Base-by-base conservation (phyloP, 2,329 filamentous ascomycete genomes). In the Fusarium sp. region DNA sequence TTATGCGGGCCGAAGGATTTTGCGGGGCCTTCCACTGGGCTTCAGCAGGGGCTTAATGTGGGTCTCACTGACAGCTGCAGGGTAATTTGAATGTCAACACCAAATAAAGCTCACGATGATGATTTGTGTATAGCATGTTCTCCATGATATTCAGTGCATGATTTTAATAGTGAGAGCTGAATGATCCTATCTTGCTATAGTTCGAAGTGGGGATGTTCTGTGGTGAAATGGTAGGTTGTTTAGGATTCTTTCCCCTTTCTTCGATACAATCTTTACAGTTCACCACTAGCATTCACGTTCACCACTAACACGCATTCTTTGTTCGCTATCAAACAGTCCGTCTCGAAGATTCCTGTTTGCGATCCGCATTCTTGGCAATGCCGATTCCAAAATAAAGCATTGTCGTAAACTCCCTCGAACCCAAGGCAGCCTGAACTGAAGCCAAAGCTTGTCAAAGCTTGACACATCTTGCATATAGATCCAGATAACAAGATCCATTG, bases 1-100 rank as follows among this genome's bases (percentile, higher is more conserved):
- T 47, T 29, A 20, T 47, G 60, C 59, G 65, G 65, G 65, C 65
- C 65, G 65, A 59, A 25, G 24, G 25, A 56, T 65, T 55, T 56
- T 61, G 65, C 58, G 65, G 58, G 46, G 42, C 40, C 12, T 3
- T 20, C 4, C 9, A 37, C 34, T n/a, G 34, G 20, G 24, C 24
- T 18, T 18, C 24, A 46, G 30, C 41, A 52, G 13, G 25, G 22
- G 14, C 20, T 42, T 32, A 29, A 16, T 16, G 14, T 14, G 20
- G 22, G 42, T 24, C 40, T n/a, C 1, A 13, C 18, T 44, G 5
- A 30, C 18, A 8, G n/a, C 30, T 66, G 18, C 34, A 69, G 66
- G 60, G 66, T 65, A 65, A 22, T 48, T 30, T 16, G 7, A 0
- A 20, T 10, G 8, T 9, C 22, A 18, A 5, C 14, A 11, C 6